A percentile compares a stretch with the other conserved stretches of the same genome.
Conservation (phyloP, 2,329 filamentous ascomycete species). For the Calcarisporium arbuscula region DNA sequence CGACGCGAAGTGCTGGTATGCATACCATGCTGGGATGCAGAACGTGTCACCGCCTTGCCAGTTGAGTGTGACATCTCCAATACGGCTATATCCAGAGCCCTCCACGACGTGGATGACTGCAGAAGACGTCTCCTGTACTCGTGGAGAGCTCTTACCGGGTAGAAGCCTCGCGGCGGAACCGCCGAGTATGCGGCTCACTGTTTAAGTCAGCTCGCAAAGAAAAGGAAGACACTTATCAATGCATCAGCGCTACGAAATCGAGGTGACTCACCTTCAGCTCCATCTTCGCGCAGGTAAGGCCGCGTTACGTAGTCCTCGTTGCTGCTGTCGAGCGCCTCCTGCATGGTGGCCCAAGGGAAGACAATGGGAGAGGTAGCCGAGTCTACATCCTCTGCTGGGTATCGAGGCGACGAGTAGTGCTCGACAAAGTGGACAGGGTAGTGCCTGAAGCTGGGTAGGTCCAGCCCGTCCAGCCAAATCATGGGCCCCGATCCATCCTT, state of each 20-base stretch:
- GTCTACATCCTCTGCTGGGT: constrained; percentile 38
- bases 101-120: constrained; percentile 47
- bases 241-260: too few relatives aligned
- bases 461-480: constrained; percentile 52
- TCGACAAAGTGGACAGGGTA: constrained; percentile 49
- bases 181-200: constrained; percentile 41
- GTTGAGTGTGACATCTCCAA: constrained; percentile 27
- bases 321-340: constrained; percentile 29
- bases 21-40: constrained; percentile 45
- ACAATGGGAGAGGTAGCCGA: constrained; percentile 31
- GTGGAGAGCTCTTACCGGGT: constrained; percentile 27
- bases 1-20: constrained; percentile 42
- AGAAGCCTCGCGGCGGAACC: constrained; percentile 38
- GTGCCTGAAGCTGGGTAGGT: constrained; percentile 45
- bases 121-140: constrained; percentile 42
- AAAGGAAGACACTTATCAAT: too few relatives aligned
- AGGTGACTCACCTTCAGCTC: constrained; percentile 21
- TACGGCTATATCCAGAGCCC: constrained; percentile 34
- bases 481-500: constrained; percentile 48
- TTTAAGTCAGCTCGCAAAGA: too few relatives aligned
- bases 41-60: constrained; percentile 50
- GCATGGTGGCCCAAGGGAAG: constrained; percentile 43
- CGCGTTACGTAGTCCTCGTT: constrained; percentile 19
- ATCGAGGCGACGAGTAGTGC: constrained; percentile 38
- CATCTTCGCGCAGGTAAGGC: constrained; percentile 26